These are phyloP conservation scores for Catunica adiposa DNA, from an alignment of 2,329 filamentous ascomycete species.

Conservation along the genomic window DNA sequence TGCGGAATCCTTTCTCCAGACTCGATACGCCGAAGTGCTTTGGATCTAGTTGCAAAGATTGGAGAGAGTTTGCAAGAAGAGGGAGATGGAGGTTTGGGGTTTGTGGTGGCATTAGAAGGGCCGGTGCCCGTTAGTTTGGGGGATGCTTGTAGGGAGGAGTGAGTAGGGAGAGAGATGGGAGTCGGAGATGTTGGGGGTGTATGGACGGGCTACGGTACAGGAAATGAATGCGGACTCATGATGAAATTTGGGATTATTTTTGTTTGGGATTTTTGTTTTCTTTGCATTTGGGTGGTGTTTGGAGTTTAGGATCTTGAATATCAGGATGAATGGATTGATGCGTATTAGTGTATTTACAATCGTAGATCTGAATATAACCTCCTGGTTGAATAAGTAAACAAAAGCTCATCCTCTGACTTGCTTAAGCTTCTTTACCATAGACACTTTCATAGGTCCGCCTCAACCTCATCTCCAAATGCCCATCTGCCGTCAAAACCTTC, in stretches of 20 bases:
- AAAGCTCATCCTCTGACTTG: background rate
- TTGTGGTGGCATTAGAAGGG: background rate
- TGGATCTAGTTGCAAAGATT: background rate
- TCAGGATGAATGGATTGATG: background rate
- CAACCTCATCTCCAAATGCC: conserved; percentile 46
- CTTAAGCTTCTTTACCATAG: conserved; percentile 23
- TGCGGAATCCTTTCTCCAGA: conserved; percentile 23
- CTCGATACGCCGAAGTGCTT: conserved; percentile 17
- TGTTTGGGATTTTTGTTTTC: background rate
- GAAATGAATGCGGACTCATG: too few relatives aligned
- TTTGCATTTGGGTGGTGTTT: background rate
- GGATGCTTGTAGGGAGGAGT: background rate
- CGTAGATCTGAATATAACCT: background rate
- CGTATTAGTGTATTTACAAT: background rate
- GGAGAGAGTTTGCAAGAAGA: background rate
- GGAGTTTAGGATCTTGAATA: background rate
- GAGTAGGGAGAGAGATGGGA: background rate
- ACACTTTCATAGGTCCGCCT: conserved; percentile 40
- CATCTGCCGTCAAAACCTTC: conserved; percentile 44
- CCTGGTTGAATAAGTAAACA: background rate
- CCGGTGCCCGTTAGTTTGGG: background rate
- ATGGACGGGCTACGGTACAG: conserved; percentile 5
- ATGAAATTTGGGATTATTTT: background rate
- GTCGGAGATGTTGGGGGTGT: background rate
- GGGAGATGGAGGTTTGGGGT: background rate